A percentile compares a stretch with the other conserved stretches of the same genome.
Conservation (phyloP, 345 rosid species). For the Salix caprea region DNA sequence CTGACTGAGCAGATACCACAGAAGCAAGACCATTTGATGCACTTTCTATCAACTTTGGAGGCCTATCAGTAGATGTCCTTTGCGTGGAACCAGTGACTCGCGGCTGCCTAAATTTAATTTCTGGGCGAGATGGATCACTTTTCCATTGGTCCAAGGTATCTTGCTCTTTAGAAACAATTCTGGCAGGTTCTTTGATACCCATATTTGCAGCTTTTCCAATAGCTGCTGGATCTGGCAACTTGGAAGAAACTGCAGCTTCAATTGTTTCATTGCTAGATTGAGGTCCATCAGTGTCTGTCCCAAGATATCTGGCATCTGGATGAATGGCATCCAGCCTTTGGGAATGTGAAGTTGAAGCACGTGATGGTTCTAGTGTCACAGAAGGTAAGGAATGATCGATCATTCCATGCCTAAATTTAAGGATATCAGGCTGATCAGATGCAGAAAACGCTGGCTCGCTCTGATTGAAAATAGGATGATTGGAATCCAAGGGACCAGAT, state of each 20-base stretch:
- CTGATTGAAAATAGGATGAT: slow-evolving; percentile 57
- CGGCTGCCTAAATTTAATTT: slow-evolving; percentile 54
- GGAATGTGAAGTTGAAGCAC: slow-evolving; percentile 52
- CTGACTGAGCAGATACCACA: slow-evolving; percentile 43
- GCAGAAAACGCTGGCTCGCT: slow-evolving; percentile 45
- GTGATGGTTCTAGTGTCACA: slow-evolving; percentile 12
- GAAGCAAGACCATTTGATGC: slow-evolving; percentile 54
- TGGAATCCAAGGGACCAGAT: slow-evolving; percentile 73
- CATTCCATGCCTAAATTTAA: slow-evolving; percentile 53
- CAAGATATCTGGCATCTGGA: slow-evolving; percentile 40
- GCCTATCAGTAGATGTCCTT: slow-evolving; percentile 69
- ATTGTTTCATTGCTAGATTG: slow-evolving; percentile 51
- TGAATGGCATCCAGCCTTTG: slow-evolving; percentile 65
- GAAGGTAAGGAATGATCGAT: slow-evolving; percentile 40
- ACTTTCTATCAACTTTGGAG: slow-evolving; percentile 59
- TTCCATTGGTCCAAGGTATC: slow-evolving; percentile 42
- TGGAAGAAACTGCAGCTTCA: slow-evolving; percentile 42
- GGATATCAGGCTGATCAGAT: slow-evolving; percentile 58
- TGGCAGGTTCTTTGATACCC: slow-evolving; percentile 26
- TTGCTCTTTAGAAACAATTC: slow-evolving; percentile 30
- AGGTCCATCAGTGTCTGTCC: slow-evolving; percentile 53
- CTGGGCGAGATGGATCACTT: slow-evolving; percentile 39
- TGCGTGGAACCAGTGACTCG: slow-evolving; percentile 42
- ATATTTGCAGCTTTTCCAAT: slow-evolving; percentile 35
- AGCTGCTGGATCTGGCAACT: slow-evolving; percentile 31